A percentile compares a stretch with the other conserved stretches of the same genome.
Evolutionary conservation across 2,329 filamentous ascomycete genomes (phyloP).

Genomic region (Lachnellula subtilissima): DNA sequence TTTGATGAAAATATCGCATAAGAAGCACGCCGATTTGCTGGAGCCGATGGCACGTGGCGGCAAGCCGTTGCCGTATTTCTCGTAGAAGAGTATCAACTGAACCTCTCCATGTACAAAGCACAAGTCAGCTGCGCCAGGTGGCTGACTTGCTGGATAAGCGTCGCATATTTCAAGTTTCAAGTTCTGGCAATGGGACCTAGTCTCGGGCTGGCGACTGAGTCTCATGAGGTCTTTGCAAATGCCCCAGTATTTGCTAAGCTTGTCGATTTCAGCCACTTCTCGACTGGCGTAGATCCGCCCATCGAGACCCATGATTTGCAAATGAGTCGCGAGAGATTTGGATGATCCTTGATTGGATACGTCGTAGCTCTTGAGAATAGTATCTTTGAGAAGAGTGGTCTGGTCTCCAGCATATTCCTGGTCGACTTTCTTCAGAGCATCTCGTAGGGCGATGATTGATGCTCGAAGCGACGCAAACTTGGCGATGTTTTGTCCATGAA

Average conservation of each 20-base stretch:
- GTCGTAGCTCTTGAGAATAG: background rate
- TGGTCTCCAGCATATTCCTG: background rate
- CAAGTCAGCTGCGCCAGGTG: background rate
- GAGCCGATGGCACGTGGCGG: conserved; percentile 13
- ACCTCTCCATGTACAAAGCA: conserved; percentile 45
- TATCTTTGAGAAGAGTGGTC: background rate
- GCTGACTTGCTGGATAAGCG: background rate
- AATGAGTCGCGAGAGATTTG: conserved; percentile 2
- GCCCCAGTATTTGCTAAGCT: conserved; percentile 9
- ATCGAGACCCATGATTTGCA: background rate
- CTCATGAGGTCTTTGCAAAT: conserved; percentile 11
- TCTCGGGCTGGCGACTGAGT: conserved; percentile 1
- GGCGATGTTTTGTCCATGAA: background rate
- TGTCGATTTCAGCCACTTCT: conserved; percentile 12
- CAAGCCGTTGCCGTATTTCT: background rate
- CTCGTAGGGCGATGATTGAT: background rate
- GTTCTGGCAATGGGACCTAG: background rate
- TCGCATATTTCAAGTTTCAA: background rate
- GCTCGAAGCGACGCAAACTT: background rate
- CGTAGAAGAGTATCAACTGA: conserved; percentile 34
- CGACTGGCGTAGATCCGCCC: background rate
- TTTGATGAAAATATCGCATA: conserved; percentile 14
- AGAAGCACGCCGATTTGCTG: conserved; percentile 16
- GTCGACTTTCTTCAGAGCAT: background rate
- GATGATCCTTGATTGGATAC: background rate